Evolutionary conservation across 768 basidiomycete species (phyloP).

Genomic region (Collybiopsis confluens): DNA sequence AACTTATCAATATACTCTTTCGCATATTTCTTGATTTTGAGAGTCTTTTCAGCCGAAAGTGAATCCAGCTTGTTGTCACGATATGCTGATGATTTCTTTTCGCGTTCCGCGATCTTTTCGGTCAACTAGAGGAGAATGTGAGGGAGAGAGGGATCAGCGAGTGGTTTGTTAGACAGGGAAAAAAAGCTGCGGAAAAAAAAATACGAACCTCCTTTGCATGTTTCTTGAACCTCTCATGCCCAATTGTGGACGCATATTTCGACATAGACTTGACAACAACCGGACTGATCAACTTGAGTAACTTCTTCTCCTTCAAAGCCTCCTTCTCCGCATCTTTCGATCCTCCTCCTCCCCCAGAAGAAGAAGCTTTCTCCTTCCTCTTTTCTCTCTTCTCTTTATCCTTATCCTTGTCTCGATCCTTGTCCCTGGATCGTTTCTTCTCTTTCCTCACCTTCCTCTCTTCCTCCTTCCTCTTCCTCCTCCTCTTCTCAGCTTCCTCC

Average conservation of each 20-base stretch:
- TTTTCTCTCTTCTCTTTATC: constrained; percentile 21
- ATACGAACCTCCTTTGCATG: constrained; percentile 85
- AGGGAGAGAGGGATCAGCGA: background rate
- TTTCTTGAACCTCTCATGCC: constrained; percentile 85
- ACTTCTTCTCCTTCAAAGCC: constrained; percentile 72
- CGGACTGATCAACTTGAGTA: constrained; percentile 79
- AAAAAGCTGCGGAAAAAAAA: background rate
- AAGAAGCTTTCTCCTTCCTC: constrained; percentile 31
- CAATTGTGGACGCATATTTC: constrained; percentile 74
- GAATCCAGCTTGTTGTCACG: constrained; percentile 67
- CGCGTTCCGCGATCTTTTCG: constrained; percentile 84
- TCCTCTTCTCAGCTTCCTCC: constrained; percentile 11
- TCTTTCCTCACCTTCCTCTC: background rate
- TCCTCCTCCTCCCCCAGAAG: too few relatives aligned
- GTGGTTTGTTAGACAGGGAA: background rate
- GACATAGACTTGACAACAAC: constrained; percentile 93
- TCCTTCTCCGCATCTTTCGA: constrained; percentile 56
- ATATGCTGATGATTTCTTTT: constrained; percentile 86
- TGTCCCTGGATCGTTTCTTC: constrained; percentile 5
- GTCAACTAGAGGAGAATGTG: constrained; percentile 70
- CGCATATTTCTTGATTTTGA: constrained; percentile 89
- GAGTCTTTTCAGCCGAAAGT: constrained; percentile 80
- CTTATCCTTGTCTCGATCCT: constrained; percentile 10
- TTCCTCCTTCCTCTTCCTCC: background rate
- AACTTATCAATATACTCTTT: constrained; percentile 89